These are phyloP conservation scores for Tetracladium maxilliforme DNA, from an alignment of 2,329 filamentous ascomycete genomes.

Conservation along the genomic window DNA sequence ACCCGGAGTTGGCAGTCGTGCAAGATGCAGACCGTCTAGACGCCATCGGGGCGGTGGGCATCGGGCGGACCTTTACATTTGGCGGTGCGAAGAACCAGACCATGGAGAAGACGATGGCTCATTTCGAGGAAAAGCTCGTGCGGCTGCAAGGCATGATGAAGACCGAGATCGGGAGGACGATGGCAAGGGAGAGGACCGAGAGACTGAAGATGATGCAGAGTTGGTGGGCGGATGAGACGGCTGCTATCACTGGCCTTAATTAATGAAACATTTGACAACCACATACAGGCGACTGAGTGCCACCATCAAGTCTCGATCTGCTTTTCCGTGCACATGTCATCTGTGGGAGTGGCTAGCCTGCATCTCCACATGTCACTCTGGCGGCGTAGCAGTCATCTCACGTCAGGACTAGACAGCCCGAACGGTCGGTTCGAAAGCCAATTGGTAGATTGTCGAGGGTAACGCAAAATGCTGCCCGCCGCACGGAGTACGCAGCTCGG, in stretches of 20 bases:
- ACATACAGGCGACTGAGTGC: no score
- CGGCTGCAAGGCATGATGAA: slow-evolving; percentile 41
- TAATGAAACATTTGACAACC: no score
- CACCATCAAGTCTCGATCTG: no score
- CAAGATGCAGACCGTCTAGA: slow-evolving; percentile 92
- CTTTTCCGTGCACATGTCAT: slow-evolving; percentile 1
- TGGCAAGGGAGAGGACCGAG: slow-evolving; percentile 37
- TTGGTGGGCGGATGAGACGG: slow-evolving; percentile 42
- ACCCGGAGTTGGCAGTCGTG: slow-evolving; percentile 70
- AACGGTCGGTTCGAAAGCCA: no score
- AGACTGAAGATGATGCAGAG: slow-evolving; percentile 34
- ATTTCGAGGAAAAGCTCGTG: slow-evolving; percentile 1
- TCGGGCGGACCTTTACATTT: slow-evolving; percentile 66
- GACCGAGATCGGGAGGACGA: slow-evolving; percentile 34
- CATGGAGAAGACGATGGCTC: slow-evolving; percentile 38
- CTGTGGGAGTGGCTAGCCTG: not conserved
- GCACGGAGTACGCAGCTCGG: no score
- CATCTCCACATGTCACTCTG: no score
- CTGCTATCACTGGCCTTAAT: slow-evolving; percentile 9
- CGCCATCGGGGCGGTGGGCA: slow-evolving; percentile 74
- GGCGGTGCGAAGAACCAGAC: slow-evolving; percentile 44
- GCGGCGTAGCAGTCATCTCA: no score
- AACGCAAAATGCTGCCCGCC: no score
- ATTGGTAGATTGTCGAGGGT: no score
- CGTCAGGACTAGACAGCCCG: no score